phyloP scores from a whole-genome alignment of 2,329 filamentous ascomycete species.

The Didymella sp. region DNA sequence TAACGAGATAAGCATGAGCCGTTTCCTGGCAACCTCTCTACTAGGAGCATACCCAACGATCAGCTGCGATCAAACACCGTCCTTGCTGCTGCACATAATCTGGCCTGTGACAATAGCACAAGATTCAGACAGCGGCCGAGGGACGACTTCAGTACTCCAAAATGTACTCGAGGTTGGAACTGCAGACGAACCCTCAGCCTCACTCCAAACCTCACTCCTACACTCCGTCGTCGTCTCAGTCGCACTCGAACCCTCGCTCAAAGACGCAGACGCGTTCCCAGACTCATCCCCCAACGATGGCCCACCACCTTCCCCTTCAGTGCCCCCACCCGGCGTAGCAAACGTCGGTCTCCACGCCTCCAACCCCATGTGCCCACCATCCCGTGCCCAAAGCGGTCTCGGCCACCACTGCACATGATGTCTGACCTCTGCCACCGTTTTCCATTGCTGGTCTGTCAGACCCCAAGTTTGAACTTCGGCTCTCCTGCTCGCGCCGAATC shows the following conservation, averaged over 20 bases:
- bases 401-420: slow-evolving; percentile 14
- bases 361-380: not conserved
- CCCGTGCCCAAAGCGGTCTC: slow-evolving; percentile 1
- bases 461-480: slow-evolving; percentile 3
- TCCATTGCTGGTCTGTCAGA: not conserved
- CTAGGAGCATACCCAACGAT: too few relatives aligned
- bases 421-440: slow-evolving; percentile 2
- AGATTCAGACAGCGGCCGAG: not conserved
- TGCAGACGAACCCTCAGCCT: too few relatives aligned
- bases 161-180: too few relatives aligned
- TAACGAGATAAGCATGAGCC: too few relatives aligned
- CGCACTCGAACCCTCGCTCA: not conserved
- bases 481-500: slow-evolving; percentile 2
- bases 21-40: too few relatives aligned
- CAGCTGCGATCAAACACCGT: not conserved
- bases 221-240: too few relatives aligned
- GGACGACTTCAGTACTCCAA: not conserved
- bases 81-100: not conserved
- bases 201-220: too few relatives aligned
- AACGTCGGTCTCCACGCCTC: slow-evolving; percentile 1
- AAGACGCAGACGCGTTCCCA: not conserved
- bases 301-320: too few relatives aligned
- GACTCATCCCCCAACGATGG: too few relatives aligned
- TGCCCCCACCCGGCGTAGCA: not conserved
- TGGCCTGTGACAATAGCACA: not conserved